phyloP scores from a whole-genome alignment of 495 filamentous ascomycete species.

The Achaetomiella virescens region DNA sequence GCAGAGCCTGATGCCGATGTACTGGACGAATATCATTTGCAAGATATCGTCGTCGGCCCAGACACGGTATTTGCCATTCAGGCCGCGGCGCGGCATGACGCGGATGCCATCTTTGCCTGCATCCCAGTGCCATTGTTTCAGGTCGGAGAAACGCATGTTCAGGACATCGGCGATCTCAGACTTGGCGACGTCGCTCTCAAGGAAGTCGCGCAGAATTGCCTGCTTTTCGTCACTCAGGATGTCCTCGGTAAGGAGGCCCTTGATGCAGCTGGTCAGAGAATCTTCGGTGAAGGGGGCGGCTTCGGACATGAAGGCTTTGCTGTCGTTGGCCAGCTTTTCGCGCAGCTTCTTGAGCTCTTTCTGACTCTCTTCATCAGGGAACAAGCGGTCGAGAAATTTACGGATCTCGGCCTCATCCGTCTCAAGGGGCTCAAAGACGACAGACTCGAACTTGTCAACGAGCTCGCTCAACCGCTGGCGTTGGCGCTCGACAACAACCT shows the following conservation, averaged over 20 bases:
- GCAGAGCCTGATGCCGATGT: conserved; percentile 54
- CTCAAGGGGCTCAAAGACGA: conserved; percentile 49
- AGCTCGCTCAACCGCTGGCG: conserved; percentile 47
- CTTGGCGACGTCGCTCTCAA: conserved; percentile 48
- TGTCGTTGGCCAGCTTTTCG: conserved; percentile 11
- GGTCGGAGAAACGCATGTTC: conserved; percentile 57
- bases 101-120: conserved; percentile 42
- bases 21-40: conserved; percentile 59
- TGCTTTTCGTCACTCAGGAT: conserved; percentile 58
- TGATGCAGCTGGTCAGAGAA: conserved; percentile 36
- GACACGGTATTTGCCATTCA: conserved; percentile 64
- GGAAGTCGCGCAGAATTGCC: conserved; percentile 53
- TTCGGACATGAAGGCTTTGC: conserved; percentile 14
- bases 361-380: conserved; percentile 35
- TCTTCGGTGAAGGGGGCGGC: conserved; percentile 24
- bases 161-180: conserved; percentile 61
- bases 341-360: conserved; percentile 27
- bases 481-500: conserved; percentile 36
- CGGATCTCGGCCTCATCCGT: conserved; percentile 44
- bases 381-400: conserved; percentile 49
- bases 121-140: conserved; percentile 58
- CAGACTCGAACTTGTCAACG: conserved; percentile 49
- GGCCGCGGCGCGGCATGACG: conserved; percentile 54
- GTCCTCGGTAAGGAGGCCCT: conserved; percentile 53
- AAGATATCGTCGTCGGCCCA: conserved; percentile 65